phyloP scores from a whole-genome alignment of 2,329 filamentous ascomycete genomes.

The Fusarium irregulare region DNA sequence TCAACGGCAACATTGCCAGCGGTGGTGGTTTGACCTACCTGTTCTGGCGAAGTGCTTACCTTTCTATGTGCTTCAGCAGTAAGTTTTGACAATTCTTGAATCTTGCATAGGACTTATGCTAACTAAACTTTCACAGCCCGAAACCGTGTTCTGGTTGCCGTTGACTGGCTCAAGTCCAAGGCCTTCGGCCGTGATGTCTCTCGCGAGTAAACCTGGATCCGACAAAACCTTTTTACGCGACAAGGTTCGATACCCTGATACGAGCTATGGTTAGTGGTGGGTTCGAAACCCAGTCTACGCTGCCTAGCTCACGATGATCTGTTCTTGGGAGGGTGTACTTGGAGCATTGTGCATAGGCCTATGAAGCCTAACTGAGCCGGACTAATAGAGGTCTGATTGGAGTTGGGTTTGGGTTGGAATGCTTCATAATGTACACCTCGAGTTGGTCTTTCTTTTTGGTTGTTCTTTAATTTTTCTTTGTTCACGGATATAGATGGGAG shows the following conservation, averaged over 20 bases:
- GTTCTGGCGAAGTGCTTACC: conserved; percentile 97
- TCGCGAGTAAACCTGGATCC: conserved; percentile 69
- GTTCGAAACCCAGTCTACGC: conserved; percentile 13
- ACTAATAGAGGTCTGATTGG: conserved; percentile 48
- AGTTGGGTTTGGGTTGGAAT: conserved; percentile 44
- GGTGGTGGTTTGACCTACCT: conserved; percentile 95
- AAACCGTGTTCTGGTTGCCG: conserved; percentile 90
- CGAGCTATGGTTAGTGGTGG: conserved; percentile 27
- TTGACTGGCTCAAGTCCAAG: conserved; percentile 98
- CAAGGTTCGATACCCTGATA: conserved; percentile 44
- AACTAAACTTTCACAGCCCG: conserved; percentile 69
- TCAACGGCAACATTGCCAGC: conserved; percentile 94
- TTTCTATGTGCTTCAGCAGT: conserved; percentile 99
- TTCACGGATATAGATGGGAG: conserved; percentile 41
- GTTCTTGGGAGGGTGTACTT: conserved; percentile 47
- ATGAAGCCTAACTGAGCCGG: conserved; percentile 44
- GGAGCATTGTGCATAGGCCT: conserved; percentile 46
- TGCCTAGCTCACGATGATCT: conserved; percentile 39
- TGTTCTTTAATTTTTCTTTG: conserved; percentile 40
- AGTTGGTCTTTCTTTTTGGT: conserved; percentile 34
- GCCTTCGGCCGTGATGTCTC: conserved; percentile 96
- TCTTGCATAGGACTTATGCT: conserved; percentile 8
- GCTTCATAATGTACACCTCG: conserved; percentile 40
- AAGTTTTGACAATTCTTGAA: conserved; percentile 60
- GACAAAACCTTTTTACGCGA: conserved; percentile 37